Evolutionary conservation across 495 filamentous ascomycete genomes (phyloP).

Genomic region (Aspergillus saccharolyticus): DNA sequence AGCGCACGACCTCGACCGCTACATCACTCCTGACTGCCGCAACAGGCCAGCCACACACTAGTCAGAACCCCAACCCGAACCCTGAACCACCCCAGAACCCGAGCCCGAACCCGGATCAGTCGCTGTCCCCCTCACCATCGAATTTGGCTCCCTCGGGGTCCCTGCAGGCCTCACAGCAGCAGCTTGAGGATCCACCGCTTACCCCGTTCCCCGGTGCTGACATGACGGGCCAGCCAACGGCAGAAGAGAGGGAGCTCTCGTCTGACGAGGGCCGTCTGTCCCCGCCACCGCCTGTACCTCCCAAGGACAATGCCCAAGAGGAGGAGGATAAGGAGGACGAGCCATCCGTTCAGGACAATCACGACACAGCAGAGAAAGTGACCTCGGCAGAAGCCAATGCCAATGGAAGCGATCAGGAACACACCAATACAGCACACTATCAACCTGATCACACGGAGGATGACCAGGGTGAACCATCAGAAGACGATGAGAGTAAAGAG

Average conservation of each 20-base stretch:
- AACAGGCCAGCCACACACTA: neutral
- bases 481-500: slow-evolving; percentile 17
- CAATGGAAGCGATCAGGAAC: slow-evolving; percentile 6
- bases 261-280: slow-evolving; percentile 27
- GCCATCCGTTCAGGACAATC: neutral
- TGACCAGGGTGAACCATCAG: slow-evolving; percentile 21
- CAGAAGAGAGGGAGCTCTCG: slow-evolving; percentile 25
- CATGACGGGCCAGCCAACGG: slow-evolving; percentile 29
- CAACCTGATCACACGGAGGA: slow-evolving; percentile 5
- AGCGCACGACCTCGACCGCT: slow-evolving; percentile 36
- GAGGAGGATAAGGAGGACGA: slow-evolving; percentile 8
- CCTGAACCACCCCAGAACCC: too few relatives aligned
- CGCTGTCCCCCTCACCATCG: slow-evolving; percentile 14
- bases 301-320: slow-evolving; percentile 36
- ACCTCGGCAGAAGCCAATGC: neutral
- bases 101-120: slow-evolving; percentile 2
- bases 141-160: slow-evolving; percentile 15
- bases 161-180: slow-evolving; percentile 21
- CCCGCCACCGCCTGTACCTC: slow-evolving; percentile 32
- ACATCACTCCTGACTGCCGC: slow-evolving; percentile 11
- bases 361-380: neutral
- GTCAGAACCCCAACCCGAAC: neutral
- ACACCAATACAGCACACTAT: slow-evolving; percentile 5
- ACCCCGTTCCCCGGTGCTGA: slow-evolving; percentile 42
- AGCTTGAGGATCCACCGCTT: slow-evolving; percentile 31